Percentiles rank a stretch among this genome's conserved stretches.
Conservation (phyloP, 305 asterid species). For the Solanum hybrid region DNA sequence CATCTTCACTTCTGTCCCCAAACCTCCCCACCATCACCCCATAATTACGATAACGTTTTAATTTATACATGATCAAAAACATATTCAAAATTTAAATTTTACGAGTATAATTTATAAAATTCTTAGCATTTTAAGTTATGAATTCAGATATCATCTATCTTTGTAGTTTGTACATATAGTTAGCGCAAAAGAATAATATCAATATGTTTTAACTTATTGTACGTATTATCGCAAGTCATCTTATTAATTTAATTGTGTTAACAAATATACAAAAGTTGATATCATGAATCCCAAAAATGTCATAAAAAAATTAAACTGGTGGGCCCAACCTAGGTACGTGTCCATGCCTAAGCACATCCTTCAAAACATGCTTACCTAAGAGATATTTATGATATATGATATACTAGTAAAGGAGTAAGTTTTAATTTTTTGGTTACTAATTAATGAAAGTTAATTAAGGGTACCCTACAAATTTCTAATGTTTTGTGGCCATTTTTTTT, state of each 20-base stretch:
- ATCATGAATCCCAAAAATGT: no score
- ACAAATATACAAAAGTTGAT: background rate
- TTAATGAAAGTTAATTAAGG: background rate
- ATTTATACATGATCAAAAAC: background rate
- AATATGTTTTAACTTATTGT: background rate
- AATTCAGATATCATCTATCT: background rate
- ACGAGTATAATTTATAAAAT: background rate
- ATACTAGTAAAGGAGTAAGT: background rate
- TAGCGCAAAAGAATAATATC: background rate
- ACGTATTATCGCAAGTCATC: background rate
- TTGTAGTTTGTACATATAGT: background rate
- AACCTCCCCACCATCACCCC: background rate
- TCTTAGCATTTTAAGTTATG: background rate
- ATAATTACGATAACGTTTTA: background rate
- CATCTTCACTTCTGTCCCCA: background rate
- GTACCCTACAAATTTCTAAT: background rate
- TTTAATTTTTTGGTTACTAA: background rate
- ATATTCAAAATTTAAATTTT: background rate
- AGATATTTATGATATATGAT: background rate
- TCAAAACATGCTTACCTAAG: background rate
- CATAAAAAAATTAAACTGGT: background rate
- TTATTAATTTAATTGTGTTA: background rate
- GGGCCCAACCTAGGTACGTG: background rate
- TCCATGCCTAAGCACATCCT: constrained; percentile 13
- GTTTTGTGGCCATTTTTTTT: constrained; percentile 10